Evolutionary conservation across 2,329 filamentous ascomycete species (phyloP), one percentile per base, ranked within the genome.

Genomic region (Myriosclerotinia scirpicola): DNA sequence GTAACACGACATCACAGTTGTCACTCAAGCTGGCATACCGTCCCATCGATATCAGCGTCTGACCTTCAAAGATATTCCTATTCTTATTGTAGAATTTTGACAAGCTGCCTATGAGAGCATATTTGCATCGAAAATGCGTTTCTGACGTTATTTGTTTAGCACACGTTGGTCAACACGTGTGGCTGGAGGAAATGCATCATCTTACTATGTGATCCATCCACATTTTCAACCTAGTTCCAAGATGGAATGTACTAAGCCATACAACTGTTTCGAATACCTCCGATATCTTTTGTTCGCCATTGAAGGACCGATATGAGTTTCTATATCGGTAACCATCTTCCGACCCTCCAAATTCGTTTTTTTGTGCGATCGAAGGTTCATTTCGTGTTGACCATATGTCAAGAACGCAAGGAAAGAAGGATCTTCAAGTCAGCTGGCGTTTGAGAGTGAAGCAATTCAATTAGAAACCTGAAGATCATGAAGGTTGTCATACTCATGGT

Each of bases 271-370:
- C 17, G 36, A 52, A 52, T 60, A 26, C 44, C 38, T 20, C 63
- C 55, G 54, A 53, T 36, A 40, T 59, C 42, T 14, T 22, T 30
- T 30, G 38, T 65, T 65, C 63, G 48, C 63, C 54, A 65, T 59
- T 46, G 48, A 65, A 65, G 63, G 63, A 65, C 63, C 63, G 63
- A 65, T 65, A 65, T 65, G 52, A 56, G 20, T 65, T 65, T 60
- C 54, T 59, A 20, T 36, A 60, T 60, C 60, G 55, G 63, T 65
- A 53, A 48, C 17, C 22, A 48, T 53, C 26, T 42, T 44, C 44
- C 54, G 44, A 65, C 22, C 22, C 46, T 44, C 54, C 54, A 53
- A 38, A 65, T n/a, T 42, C 26, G 26, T 60, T 36, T 44, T 44
- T 22, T 11, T 34, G 22, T 59, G 53, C 30, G 54, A 52, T 65